A percentile compares a stretch with the other conserved stretches of the same genome.
phyloP scores from a whole-genome alignment of 139 green algal species.

The Closterium sp. region DNA sequence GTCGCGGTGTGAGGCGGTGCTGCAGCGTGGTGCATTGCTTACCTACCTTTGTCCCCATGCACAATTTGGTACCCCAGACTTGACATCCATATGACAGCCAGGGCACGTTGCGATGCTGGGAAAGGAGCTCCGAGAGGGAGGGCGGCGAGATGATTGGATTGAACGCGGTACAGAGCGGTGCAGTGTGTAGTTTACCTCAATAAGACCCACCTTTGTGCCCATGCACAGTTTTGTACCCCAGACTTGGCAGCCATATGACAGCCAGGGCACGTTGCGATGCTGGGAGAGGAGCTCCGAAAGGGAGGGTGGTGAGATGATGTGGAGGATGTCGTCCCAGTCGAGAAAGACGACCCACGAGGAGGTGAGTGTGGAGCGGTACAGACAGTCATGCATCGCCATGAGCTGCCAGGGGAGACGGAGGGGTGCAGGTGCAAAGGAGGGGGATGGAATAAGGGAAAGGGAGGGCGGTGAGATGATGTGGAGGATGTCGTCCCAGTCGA shows the following conservation, averaged over 20 bases:
- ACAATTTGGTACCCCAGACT: background rate
- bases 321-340: slow-evolving; percentile 1
- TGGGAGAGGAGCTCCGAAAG: background rate
- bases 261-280: background rate
- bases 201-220: background rate
- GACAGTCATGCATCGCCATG: slow-evolving; percentile 5
- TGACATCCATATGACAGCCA: background rate
- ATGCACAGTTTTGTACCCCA: background rate
- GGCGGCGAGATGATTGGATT: too few relatives aligned
- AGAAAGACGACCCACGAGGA: background rate
- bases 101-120: background rate
- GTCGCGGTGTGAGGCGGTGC: too few relatives aligned
- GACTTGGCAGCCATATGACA: background rate
- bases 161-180: too few relatives aligned
- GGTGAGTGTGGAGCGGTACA: slow-evolving; percentile 5
- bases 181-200: too few relatives aligned
- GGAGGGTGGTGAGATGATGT: background rate
- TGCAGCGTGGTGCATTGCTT: too few relatives aligned
- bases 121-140: background rate
- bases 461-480: background rate
- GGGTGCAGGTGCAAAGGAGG: background rate
- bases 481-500: slow-evolving; percentile 3
- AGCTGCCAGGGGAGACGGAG: background rate
- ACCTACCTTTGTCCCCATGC: background rate
- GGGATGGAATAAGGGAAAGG: background rate